Percentiles rank a stretch among this genome's conserved stretches.
These are phyloP conservation scores for Nyctanthes arbortristis DNA, from an alignment of 257 asterid species.

Conservation along the genomic window DNA sequence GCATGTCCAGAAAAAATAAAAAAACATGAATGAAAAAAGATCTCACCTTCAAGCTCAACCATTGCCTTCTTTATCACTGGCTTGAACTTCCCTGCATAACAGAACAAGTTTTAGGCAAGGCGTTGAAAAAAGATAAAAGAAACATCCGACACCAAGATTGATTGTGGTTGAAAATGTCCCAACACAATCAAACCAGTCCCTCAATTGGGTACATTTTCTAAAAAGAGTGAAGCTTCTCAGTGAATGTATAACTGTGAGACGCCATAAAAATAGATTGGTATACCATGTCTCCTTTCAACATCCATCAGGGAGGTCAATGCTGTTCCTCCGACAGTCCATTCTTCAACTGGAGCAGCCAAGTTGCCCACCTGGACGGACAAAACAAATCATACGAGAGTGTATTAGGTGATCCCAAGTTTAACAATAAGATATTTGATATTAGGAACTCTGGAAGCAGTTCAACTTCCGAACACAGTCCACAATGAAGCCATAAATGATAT, in stretches of 20 bases:
- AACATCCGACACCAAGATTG: not conserved
- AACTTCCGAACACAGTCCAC: not conserved
- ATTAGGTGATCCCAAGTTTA: not conserved
- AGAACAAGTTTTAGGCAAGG: not conserved
- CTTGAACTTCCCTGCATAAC: slow-evolving; percentile 65
- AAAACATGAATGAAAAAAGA: not conserved
- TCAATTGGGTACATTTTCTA: not conserved
- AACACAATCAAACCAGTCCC: not conserved
- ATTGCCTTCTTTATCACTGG: slow-evolving; percentile 82
- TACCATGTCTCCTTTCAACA: slow-evolving; percentile 88
- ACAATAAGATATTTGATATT: slow-evolving; percentile 1
- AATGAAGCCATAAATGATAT: slow-evolving; percentile 3
- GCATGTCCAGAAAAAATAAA: not conserved
- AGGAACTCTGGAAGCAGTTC: not conserved
- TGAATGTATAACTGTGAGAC: not conserved
- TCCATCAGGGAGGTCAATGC: slow-evolving; percentile 76
- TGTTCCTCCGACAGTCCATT: slow-evolving; percentile 84
- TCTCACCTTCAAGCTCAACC: slow-evolving; percentile 78
- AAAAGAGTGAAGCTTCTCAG: not conserved
- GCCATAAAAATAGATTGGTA: not conserved
- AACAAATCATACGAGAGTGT: not conserved
- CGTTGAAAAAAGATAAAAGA: not conserved
- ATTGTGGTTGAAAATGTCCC: not conserved
- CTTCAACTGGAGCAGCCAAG: slow-evolving; percentile 72
- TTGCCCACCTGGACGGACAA: slow-evolving; percentile 55